Conservation (phyloP, 768 basidiomycete species). For the Rhizopogon sp. region DNA sequence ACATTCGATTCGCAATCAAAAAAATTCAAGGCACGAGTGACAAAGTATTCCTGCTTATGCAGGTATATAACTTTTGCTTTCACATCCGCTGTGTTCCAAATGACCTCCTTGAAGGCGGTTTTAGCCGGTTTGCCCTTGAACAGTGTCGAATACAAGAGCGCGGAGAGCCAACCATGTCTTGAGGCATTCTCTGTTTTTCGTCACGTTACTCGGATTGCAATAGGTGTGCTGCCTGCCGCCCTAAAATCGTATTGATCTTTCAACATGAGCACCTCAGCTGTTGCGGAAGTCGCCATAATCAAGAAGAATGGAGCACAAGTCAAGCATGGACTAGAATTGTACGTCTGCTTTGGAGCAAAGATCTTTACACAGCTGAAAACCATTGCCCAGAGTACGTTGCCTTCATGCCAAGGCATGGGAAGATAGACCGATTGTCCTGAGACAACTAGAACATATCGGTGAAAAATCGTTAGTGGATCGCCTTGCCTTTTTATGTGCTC, state of each 20-base stretch:
- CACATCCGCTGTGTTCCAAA: neutral
- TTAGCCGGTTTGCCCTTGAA: conserved; percentile 68
- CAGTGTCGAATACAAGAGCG: conserved; percentile 60
- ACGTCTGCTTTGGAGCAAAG: conserved; percentile 16
- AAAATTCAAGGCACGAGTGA: conserved; percentile 68
- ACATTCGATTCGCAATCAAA: conserved; percentile 74
- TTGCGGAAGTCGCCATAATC: conserved; percentile 71
- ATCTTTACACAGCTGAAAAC: neutral
- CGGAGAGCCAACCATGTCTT: conserved; percentile 66
- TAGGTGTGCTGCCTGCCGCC: conserved; percentile 41
- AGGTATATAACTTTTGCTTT: conserved; percentile 37
- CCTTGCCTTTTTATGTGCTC: neutral
- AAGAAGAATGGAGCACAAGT: conserved; percentile 62
- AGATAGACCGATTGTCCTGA: conserved; percentile 74
- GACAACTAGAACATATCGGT: conserved; percentile 87
- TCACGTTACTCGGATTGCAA: conserved; percentile 70
- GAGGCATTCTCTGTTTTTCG: conserved; percentile 71
- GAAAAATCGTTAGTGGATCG: conserved; percentile 72
- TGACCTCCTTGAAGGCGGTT: conserved; percentile 47
- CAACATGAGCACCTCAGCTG: conserved; percentile 38
- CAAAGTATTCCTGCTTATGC: conserved; percentile 78
- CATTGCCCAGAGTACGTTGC: conserved; percentile 57
- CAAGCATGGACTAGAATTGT: conserved; percentile 75
- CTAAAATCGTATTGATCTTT: conserved; percentile 2
- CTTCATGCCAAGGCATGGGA: conserved; percentile 90